Evolutionary conservation across 345 rosid species (phyloP).

Genomic region (Populus deltoides): DNA sequence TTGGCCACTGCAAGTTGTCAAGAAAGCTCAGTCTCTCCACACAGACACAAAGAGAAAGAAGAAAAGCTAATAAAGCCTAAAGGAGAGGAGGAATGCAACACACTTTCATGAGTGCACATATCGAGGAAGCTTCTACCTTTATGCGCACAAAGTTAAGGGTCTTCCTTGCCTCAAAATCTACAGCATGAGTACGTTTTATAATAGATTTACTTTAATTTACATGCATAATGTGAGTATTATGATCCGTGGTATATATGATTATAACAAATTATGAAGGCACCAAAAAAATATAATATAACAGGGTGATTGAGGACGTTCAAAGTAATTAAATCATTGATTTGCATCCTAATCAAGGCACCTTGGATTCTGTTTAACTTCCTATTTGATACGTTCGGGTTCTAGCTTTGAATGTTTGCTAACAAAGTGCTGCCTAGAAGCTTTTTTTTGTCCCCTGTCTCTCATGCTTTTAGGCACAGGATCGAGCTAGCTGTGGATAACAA

Average conservation of each 20-base stretch:
- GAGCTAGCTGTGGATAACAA: not conserved
- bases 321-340: not conserved
- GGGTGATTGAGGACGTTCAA: not conserved
- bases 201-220: not conserved
- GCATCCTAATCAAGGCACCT: not conserved
- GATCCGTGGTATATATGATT: not conserved
- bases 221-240: not conserved
- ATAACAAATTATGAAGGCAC: not conserved
- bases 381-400: not conserved
- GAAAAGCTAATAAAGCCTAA: constrained; percentile 43
- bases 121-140: constrained; percentile 78
- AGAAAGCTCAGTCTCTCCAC: constrained; percentile 45
- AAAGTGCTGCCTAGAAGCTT: constrained; percentile 29
- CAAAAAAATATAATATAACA: not conserved
- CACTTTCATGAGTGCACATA: constrained; percentile 45
- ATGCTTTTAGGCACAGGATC: not conserved
- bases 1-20: constrained; percentile 53
- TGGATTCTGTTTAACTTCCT: constrained; percentile 26
- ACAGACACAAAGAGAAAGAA: constrained; percentile 17
- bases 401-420: constrained; percentile 4
- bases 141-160: constrained; percentile 16
- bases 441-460: constrained; percentile 25
- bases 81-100: constrained; percentile 41
- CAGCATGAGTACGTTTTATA: not conserved
- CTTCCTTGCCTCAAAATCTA: constrained; percentile 12